Conservation (phyloP, 140 eudicot species). For the Flaveria floridana region DNA sequence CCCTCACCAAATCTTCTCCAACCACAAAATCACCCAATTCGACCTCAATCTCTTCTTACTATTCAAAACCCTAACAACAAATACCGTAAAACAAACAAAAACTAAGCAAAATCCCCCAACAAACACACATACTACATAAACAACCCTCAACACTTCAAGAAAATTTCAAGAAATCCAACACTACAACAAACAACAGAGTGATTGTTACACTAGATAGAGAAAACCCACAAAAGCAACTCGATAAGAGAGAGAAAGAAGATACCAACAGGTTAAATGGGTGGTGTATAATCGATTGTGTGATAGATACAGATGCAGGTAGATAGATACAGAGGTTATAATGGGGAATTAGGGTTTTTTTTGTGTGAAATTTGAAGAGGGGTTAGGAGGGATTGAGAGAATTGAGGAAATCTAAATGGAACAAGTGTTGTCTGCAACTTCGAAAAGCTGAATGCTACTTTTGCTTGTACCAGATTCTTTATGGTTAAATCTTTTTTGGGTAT, state of each 20-base stretch:
- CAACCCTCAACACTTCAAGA: not conserved
- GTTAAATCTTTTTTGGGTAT: not conserved
- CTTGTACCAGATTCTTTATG: constrained; percentile 15
- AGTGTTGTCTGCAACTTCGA: not conserved
- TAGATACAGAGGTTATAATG: constrained; percentile 22
- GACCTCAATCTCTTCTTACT: constrained; percentile 29
- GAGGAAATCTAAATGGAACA: too few relatives aligned
- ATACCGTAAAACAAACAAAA: constrained; percentile 20
- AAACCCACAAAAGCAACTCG: constrained; percentile 16
- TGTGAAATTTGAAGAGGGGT: constrained; percentile 39
- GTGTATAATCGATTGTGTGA: not conserved
- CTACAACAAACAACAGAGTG: constrained; percentile 24
- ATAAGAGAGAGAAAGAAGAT: constrained; percentile 32
- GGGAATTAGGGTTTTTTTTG: constrained; percentile 34
- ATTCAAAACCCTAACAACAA: constrained; percentile 35
- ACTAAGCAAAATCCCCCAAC: constrained; percentile 19
- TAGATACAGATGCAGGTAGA: constrained; percentile 15
- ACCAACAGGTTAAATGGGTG: constrained; percentile 25
- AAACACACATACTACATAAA: not conserved
- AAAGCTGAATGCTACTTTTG: not conserved
- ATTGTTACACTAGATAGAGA: constrained; percentile 14
- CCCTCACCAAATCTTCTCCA: too few relatives aligned
- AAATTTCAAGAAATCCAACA: constrained; percentile 23
- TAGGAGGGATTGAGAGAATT: constrained; percentile 34
- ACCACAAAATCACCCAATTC: constrained; percentile 12